These are phyloP conservation scores for Lagenaria siceraria DNA, from an alignment of 306 rosid species.

Conservation along the genomic window DNA sequence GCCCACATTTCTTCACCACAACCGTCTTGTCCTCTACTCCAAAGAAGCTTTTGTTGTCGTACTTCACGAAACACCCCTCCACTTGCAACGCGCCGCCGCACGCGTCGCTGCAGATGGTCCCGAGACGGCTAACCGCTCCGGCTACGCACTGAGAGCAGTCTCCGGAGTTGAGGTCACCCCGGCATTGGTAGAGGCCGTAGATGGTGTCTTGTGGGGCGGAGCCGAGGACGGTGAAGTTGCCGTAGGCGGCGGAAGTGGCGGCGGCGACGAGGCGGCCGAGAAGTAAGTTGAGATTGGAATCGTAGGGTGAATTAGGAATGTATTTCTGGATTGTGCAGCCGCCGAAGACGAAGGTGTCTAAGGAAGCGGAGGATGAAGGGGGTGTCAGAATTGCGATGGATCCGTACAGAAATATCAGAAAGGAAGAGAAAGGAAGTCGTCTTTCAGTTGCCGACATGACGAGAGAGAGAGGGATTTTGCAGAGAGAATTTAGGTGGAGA, in stretches of 20 bases:
- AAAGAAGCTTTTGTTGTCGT: slow-evolving; percentile 50
- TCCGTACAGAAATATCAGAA: background rate
- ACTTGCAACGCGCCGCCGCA: slow-evolving; percentile 84
- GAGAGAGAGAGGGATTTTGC: slow-evolving; percentile 29
- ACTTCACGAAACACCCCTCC: slow-evolving; percentile 78
- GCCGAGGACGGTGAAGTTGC: slow-evolving; percentile 57
- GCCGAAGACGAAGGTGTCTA: slow-evolving; percentile 48
- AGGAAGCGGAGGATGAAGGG: slow-evolving; percentile 14
- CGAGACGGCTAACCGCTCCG: slow-evolving; percentile 46
- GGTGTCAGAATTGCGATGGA: slow-evolving; percentile 15
- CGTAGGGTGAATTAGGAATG: slow-evolving; percentile 44
- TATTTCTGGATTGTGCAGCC: slow-evolving; percentile 67
- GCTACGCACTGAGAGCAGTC: slow-evolving; percentile 56
- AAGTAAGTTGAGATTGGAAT: slow-evolving; percentile 62
- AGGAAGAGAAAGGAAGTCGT: background rate
- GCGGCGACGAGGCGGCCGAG: slow-evolving; percentile 61
- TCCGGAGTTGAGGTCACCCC: slow-evolving; percentile 45
- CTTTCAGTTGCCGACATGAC: slow-evolving; percentile 36
- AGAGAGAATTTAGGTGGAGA: slow-evolving; percentile 25
- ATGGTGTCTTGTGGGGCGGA: slow-evolving; percentile 24
- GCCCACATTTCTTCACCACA: slow-evolving; percentile 65
- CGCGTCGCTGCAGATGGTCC: slow-evolving; percentile 40
- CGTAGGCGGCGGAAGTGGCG: slow-evolving; percentile 65
- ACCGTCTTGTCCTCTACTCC: slow-evolving; percentile 80
- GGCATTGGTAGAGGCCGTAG: slow-evolving; percentile 82